Evolutionary conservation across 805 yeast genomes (phyloP).

Genomic region (Wickerhamiella azymoides): DNA sequence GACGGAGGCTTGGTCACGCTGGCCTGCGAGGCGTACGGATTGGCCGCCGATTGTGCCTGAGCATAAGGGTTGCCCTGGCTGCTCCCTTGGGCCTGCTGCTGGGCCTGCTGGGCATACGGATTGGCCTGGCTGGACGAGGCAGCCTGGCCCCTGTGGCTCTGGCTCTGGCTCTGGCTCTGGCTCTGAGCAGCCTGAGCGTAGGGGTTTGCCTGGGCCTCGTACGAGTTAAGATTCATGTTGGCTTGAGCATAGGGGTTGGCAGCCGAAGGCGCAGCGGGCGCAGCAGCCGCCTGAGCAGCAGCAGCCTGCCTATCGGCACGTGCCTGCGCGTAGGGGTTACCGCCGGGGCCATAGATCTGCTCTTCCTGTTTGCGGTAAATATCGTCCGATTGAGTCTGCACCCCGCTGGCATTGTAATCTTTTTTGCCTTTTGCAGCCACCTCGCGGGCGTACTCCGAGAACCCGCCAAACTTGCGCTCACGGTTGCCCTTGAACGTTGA

Average conservation of each 20-base stretch:
- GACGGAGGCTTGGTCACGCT: not conserved
- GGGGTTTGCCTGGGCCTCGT: slow-evolving; percentile 21
- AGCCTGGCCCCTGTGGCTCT: slow-evolving; percentile 20
- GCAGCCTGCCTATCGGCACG: not conserved
- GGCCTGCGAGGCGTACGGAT: slow-evolving; percentile 14
- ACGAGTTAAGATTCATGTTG: not conserved
- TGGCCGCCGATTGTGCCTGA: slow-evolving; percentile 4
- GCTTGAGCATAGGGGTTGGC: not conserved
- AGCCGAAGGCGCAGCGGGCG: not conserved
- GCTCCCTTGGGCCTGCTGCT: slow-evolving; percentile 4
- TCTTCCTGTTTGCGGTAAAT: slow-evolving; percentile 16
- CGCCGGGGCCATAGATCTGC: slow-evolving; percentile 16
- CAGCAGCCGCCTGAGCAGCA: not conserved
- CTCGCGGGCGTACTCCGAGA: slow-evolving; percentile 35
- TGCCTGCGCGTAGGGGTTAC: slow-evolving; percentile 17
- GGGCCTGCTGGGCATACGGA: slow-evolving; percentile 24
- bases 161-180: too few species aligned
- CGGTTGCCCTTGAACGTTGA: slow-evolving; percentile 29
- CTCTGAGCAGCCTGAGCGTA: slow-evolving; percentile 21
- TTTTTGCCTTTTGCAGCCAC: slow-evolving; percentile 19
- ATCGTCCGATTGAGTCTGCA: slow-evolving; percentile 13
- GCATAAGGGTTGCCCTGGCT: not conserved
- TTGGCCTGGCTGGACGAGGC: too few species aligned
- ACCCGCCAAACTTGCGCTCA: slow-evolving; percentile 39
- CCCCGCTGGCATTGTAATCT: slow-evolving; percentile 13